Conservation (phyloP, 805 yeast species). For the Candida maltosa region DNA sequence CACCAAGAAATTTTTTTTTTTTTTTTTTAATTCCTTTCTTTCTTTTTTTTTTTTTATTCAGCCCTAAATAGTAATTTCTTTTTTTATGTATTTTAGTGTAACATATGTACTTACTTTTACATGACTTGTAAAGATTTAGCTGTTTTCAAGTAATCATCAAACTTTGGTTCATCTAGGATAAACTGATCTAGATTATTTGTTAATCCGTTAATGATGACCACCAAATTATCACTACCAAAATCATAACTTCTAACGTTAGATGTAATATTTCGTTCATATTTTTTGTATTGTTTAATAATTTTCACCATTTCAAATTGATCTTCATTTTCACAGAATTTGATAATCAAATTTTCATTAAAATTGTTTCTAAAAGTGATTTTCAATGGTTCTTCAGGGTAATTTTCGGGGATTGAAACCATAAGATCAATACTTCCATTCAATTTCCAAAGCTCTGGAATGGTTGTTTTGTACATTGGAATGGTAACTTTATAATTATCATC, state of each 20-base stretch:
- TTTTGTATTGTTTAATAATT: conserved; percentile 17
- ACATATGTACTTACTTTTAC: no score
- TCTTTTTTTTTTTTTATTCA: no score
- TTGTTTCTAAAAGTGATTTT: conserved; percentile 24
- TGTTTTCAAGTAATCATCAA: no score
- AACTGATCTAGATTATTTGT: conserved; percentile 20
- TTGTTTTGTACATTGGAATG: conserved; percentile 20
- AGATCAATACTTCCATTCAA: conserved; percentile 23
- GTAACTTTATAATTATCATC: conserved; percentile 27
- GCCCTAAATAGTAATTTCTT: no score
- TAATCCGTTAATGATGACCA: conserved; percentile 29
- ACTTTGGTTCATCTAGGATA: conserved; percentile 10
- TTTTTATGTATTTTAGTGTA: no score
- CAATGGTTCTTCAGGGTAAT: conserved; percentile 26
- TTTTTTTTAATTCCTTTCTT: no score
- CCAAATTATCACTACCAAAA: conserved; percentile 17
- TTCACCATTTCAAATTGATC: conserved; percentile 16
- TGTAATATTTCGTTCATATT: conserved; percentile 24
- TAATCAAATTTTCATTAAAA: conserved; percentile 27
- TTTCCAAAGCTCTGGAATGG: conserved; percentile 28
- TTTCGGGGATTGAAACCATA: conserved; percentile 28
- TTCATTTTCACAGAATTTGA: conserved; percentile 16
- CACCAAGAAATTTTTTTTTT: no score
- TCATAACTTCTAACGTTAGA: conserved; percentile 16
- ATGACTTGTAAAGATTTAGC: no score